These are phyloP conservation scores for Coccomyxa sp. DNA, from an alignment of 139 green algal species.

Conservation along the genomic window DNA sequence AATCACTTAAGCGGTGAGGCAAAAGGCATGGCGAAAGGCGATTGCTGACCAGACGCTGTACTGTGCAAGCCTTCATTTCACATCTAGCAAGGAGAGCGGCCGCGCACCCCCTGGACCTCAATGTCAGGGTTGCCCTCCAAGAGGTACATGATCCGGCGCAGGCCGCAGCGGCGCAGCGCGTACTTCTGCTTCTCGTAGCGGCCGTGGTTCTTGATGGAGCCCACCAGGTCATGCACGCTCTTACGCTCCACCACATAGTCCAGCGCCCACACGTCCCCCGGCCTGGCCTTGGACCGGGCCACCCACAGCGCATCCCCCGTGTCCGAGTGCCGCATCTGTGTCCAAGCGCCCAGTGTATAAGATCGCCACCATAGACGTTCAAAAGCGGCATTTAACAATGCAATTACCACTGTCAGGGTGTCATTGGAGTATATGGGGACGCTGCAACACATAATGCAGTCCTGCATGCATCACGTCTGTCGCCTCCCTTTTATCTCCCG, in stretches of 20 bases:
- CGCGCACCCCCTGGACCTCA: not conserved
- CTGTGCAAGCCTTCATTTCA: too few species aligned
- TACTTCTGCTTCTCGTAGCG: slow-evolving; percentile 52
- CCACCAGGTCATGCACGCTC: slow-evolving; percentile 52
- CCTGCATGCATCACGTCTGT: too few species aligned
- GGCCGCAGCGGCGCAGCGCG: slow-evolving; percentile 46
- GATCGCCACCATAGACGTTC: too few species aligned
- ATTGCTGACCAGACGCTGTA: not conserved
- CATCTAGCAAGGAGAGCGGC: not conserved
- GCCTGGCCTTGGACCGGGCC: slow-evolving; percentile 25
- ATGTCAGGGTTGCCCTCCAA: slow-evolving; percentile 62
- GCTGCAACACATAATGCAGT: too few species aligned
- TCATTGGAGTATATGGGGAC: too few species aligned
- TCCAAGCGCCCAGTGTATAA: too few species aligned
- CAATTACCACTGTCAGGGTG: too few species aligned
- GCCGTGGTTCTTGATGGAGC: slow-evolving; percentile 38
- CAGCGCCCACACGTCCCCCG: slow-evolving; percentile 18
- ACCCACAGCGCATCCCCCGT: slow-evolving; percentile 57
- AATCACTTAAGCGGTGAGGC: too few species aligned
- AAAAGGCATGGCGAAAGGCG: too few species aligned
- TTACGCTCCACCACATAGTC: slow-evolving; percentile 79
- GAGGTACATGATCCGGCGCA: slow-evolving; percentile 63
- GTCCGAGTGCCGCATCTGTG: slow-evolving; percentile 8
- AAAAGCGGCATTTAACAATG: too few species aligned
- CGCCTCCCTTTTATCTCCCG: too few species aligned